phyloP scores from a whole-genome alignment of 2,329 filamentous ascomycete genomes.

The Leptographium radiaticola region DNA sequence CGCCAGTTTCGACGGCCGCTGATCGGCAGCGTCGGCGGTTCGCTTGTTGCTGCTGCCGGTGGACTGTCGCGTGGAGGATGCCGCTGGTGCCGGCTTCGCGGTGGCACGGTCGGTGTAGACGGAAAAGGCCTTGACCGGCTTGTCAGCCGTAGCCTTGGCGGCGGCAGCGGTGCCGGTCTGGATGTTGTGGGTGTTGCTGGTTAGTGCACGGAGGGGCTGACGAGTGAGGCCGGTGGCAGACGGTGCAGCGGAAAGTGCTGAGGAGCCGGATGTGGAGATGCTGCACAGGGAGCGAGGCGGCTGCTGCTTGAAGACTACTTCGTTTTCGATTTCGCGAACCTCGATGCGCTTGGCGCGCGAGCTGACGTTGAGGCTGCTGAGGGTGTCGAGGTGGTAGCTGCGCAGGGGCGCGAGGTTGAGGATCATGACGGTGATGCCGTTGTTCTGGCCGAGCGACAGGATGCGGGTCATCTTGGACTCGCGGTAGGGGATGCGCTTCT shows the following conservation, averaged over 20 bases:
- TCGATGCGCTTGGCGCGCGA: slow-evolving; percentile 95
- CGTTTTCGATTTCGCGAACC: slow-evolving; percentile 88
- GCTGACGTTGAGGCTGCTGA: slow-evolving; percentile 89
- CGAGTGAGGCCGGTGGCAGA: slow-evolving; percentile 38
- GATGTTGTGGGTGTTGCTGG: slow-evolving; percentile 57
- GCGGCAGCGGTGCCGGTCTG: slow-evolving; percentile 43
- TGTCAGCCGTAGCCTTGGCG: slow-evolving; percentile 28
- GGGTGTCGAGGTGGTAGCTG: slow-evolving; percentile 84
- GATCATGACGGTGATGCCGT: slow-evolving; percentile 93
- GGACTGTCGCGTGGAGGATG: slow-evolving; percentile 16
- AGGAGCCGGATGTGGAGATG: slow-evolving; percentile 28
- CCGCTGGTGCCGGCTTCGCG: not conserved
- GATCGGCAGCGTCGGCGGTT: slow-evolving; percentile 18
- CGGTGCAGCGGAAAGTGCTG: slow-evolving; percentile 48
- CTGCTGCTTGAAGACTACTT: slow-evolving; percentile 75
- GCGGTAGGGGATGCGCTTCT: slow-evolving; percentile 75
- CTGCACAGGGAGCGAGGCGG: slow-evolving; percentile 34
- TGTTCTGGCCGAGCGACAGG: slow-evolving; percentile 82
- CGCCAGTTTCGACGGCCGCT: slow-evolving; percentile 31
- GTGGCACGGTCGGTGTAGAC: slow-evolving; percentile 64
- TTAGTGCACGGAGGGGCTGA: slow-evolving; percentile 68
- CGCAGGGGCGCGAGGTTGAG: slow-evolving; percentile 84
- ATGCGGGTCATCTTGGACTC: slow-evolving; percentile 98
- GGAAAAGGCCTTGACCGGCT: slow-evolving; percentile 71
- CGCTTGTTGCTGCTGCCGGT: slow-evolving; percentile 23